phyloP scores from a whole-genome alignment of 1,139 yeast species.

The Wickerhamomyces sp. region DNA sequence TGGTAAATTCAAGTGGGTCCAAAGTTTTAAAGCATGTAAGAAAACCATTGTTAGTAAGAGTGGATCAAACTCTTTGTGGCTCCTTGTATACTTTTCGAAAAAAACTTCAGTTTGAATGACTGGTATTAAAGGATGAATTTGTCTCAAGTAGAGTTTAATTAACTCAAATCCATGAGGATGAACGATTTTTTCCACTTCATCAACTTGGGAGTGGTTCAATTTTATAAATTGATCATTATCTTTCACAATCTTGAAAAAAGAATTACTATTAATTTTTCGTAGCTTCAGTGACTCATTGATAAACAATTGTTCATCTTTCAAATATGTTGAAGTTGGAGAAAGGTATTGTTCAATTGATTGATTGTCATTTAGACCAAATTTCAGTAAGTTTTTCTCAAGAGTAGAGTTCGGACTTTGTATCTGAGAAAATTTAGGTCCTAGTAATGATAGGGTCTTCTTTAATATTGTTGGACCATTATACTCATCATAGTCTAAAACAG shows the following conservation, averaged over 20 bases:
- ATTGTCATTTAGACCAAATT: constrained; percentile 4
- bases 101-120: constrained; percentile 38
- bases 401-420: constrained; percentile 22
- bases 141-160: constrained; percentile 35
- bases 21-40: constrained; percentile 37
- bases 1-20: constrained; percentile 26
- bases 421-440: constrained; percentile 24
- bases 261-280: constrained; percentile 20
- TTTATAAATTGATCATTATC: constrained; percentile 24
- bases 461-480: constrained; percentile 25
- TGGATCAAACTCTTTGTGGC: constrained; percentile 43
- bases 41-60: constrained; percentile 40
- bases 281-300: constrained; percentile 10
- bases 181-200: constrained; percentile 36
- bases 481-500: constrained; percentile 24
- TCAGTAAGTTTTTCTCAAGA: constrained; percentile 20
- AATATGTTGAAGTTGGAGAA: constrained; percentile 13
- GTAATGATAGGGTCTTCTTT: constrained; percentile 23
- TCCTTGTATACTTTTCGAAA: constrained; percentile 39
- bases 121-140: constrained; percentile 40
- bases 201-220: constrained; percentile 25
- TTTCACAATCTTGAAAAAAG: constrained; percentile 20
- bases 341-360: constrained; percentile 1
- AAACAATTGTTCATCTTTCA: constrained; percentile 15
- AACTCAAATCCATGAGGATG: constrained; percentile 38